Base-by-base conservation (phyloP, 1,284 basidiomycete genomes). In the Malassezia sp. region DNA sequence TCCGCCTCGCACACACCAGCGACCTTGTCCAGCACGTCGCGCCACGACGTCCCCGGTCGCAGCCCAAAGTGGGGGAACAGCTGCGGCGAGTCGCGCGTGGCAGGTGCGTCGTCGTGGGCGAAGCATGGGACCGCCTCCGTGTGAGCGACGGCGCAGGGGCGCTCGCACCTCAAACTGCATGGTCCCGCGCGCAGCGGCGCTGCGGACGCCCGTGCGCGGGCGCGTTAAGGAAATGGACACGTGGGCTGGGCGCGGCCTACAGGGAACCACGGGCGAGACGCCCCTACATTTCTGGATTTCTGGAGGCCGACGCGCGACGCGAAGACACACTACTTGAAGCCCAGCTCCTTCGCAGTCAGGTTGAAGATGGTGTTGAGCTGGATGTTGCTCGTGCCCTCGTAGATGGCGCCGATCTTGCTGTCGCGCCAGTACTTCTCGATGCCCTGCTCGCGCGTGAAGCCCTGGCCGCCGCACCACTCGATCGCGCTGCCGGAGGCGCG, bases 301-400 rank as follows among this genome's bases (percentile, higher is more conserved):
- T n/a, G 34, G 8, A 30, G 5, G 14, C 23, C 5, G 43, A 32
- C 24, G 23, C 22, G 17, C 24, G 26, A 22, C 29, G 22, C 24
- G 18, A 20, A 38, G 5, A 32, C 6, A 9, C 30, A 7, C 15
- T 32, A 8, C 34, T 49, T 38, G 28, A 60, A 49, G 33, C 56
- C 61, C 52, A 58, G 56, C 53, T 64, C 60, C 12, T 51, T 32
- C 37, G 58, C 56, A 7, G 53, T 53, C 17, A 67, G 52, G 53
- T 85, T 93, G 27, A 89, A 87, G 62, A 97, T 95, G 0, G 93
- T 97, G 73, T 90, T 83, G 41, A 95, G 75, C 73, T 96, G 91
- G 55, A 97, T 96, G 51, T 63, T 63, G 47, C 56, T 59, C 10
- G 90, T 95, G 28, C 90, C 89, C 71, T 91, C 88, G 70, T 91